These are phyloP conservation scores for Tagetes erecta DNA, from an alignment of 129 eudicot species.

Conservation along the genomic window DNA sequence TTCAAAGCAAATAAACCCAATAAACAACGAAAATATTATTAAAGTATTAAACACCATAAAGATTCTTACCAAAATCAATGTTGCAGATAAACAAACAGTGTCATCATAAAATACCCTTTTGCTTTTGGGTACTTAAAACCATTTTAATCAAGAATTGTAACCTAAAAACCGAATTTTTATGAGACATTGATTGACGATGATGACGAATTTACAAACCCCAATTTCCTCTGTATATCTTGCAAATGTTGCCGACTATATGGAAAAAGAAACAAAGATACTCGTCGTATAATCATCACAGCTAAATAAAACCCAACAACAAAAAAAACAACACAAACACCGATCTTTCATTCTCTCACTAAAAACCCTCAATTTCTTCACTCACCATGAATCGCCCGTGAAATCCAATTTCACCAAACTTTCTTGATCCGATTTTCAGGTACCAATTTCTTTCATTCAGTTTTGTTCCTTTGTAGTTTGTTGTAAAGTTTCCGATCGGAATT, in stretches of 20 bases:
- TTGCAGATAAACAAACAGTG: neutral
- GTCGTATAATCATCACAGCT: constrained; percentile 15
- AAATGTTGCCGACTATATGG: constrained; percentile 5
- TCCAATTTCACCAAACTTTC: neutral
- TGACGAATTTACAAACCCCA: constrained; percentile 9
- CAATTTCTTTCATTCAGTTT: neutral
- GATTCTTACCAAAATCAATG: neutral
- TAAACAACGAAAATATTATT: too few species aligned
- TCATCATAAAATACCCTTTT: neutral
- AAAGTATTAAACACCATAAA: too few species aligned
- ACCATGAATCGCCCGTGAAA: constrained; percentile 11
- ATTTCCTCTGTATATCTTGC: constrained; percentile 1
- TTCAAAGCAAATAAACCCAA: too few species aligned
- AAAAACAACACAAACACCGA: constrained; percentile 13
- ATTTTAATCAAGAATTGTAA: neutral
- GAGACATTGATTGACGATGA: neutral
- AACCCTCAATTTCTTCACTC: constrained; percentile 23
- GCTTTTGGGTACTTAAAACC: neutral
- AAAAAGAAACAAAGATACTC: neutral
- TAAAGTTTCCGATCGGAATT: neutral
- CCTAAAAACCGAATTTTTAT: neutral
- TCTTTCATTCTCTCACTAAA: constrained; percentile 37
- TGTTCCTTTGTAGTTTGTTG: neutral
- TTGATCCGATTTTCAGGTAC: constrained; percentile 36
- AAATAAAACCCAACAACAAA: constrained; percentile 13